These are phyloP conservation scores for Hyaloscypha bicolor DNA, from an alignment of 495 filamentous ascomycete genomes.

Conservation along the genomic window DNA sequence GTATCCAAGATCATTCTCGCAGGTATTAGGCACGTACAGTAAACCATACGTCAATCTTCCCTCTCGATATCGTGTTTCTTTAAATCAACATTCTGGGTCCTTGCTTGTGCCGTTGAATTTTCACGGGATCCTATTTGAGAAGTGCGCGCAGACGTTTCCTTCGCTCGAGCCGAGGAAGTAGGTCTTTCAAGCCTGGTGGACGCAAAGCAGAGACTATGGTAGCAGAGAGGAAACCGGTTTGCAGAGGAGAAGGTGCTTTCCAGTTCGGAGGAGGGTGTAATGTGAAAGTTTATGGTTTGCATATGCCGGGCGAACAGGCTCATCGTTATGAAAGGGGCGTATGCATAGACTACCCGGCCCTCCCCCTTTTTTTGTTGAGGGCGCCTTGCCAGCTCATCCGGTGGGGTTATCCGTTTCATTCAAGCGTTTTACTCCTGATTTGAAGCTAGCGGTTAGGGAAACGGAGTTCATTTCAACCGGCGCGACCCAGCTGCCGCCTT, in stretches of 20 bases:
- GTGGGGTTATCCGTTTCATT: background rate
- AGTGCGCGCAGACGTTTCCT: too few species aligned
- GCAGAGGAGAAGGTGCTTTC: background rate
- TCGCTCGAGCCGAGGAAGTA: too few species aligned
- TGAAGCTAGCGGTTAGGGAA: background rate
- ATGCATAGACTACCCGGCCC: background rate
- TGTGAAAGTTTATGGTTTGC: background rate
- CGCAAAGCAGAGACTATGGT: too few species aligned
- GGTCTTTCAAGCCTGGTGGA: too few species aligned
- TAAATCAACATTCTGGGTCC: too few species aligned
- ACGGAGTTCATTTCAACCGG: background rate
- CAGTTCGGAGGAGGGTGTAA: background rate
- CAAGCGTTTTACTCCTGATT: background rate
- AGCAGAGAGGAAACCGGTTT: background rate
- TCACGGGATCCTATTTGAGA: too few species aligned
- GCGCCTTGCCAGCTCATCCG: background rate
- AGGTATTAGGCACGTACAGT: too few species aligned
- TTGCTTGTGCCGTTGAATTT: too few species aligned
- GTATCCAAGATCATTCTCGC: too few species aligned
- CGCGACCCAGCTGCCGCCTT: background rate
- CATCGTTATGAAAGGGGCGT: background rate
- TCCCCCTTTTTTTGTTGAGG: too few species aligned
- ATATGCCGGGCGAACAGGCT: background rate
- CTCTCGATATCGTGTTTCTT: too few species aligned
- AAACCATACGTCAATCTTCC: too few species aligned